These are phyloP conservation scores for Talaromyces sp. DNA, from an alignment of 2,329 filamentous ascomycete genomes.

Conservation along the genomic window DNA sequence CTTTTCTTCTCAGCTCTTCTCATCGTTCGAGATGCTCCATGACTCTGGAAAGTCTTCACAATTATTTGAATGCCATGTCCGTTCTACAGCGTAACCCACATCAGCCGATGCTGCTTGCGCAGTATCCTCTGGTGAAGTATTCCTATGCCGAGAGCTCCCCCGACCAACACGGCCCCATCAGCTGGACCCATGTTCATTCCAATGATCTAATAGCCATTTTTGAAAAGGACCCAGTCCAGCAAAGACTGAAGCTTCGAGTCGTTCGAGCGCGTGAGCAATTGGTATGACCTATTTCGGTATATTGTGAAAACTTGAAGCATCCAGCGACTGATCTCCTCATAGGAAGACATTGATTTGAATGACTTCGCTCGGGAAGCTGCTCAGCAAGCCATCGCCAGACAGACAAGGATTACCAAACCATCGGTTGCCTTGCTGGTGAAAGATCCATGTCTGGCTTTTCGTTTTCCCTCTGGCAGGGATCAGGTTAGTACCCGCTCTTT, in stretches of 20 bases:
- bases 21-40: background rate
- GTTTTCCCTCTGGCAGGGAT: constrained; percentile 33
- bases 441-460: constrained; percentile 42
- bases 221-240: constrained; percentile 24
- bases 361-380: constrained; percentile 26
- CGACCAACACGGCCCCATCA: constrained; percentile 35
- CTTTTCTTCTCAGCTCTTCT: background rate
- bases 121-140: constrained; percentile 38
- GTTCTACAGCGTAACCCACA: background rate
- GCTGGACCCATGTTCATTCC: constrained; percentile 41
- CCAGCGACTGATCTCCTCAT: background rate
- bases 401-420: constrained; percentile 23
- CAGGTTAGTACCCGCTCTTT: constrained; percentile 21
- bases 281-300: constrained; percentile 23
- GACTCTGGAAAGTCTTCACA: background rate
- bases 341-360: constrained; percentile 42
- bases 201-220: constrained; percentile 33
- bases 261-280: constrained; percentile 30
- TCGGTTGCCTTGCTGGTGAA: constrained; percentile 40
- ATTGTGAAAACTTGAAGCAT: background rate
- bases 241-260: constrained; percentile 31
- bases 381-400: constrained; percentile 16
- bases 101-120: constrained; percentile 15
- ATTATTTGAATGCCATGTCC: constrained; percentile 1
- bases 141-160: constrained; percentile 39